Percentiles rank a stretch among this genome's conserved stretches.
These are phyloP conservation scores for Cokeromyces recurvatus DNA, from an alignment of 371 early-diverging fungal genomes.

Conservation along the genomic window DNA sequence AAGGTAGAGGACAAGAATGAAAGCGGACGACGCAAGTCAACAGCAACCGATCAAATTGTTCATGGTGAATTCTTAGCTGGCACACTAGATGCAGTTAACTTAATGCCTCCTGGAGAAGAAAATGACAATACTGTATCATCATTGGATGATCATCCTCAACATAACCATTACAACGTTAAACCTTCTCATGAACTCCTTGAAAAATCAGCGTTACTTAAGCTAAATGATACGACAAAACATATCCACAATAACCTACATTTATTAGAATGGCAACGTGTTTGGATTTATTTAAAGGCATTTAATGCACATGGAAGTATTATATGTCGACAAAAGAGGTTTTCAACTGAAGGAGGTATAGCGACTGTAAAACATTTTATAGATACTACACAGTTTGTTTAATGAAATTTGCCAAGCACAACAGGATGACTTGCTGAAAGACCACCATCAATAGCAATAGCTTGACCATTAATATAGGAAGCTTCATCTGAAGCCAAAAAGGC, in stretches of 20 bases:
- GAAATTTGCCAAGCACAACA: slow-evolving; percentile 31
- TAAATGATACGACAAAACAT: slow-evolving; percentile 8
- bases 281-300: slow-evolving; percentile 36
- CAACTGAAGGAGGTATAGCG: slow-evolving; percentile 27
- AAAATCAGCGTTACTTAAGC: slow-evolving; percentile 2
- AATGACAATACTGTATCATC: neutral
- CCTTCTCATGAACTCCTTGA: slow-evolving; percentile 8
- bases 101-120: slow-evolving; percentile 6
- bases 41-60: neutral
- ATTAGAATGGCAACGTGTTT: slow-evolving; percentile 46
- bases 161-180: neutral
- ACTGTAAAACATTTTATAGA: slow-evolving; percentile 48
- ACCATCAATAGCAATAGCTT: slow-evolving; percentile 52
- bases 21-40: neutral
- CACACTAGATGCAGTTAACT: slow-evolving; percentile 14
- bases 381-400: slow-evolving; percentile 13
- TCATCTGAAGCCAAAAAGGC: slow-evolving; percentile 55
- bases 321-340: slow-evolving; percentile 32
- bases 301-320: slow-evolving; percentile 63
- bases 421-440: slow-evolving; percentile 49
- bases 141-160: neutral
- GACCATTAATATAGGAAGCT: slow-evolving; percentile 55
- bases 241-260: slow-evolving; percentile 29
- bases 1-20: neutral
- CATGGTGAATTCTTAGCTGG: slow-evolving; percentile 10